Evolutionary conservation across 2,329 filamentous ascomycete species (phyloP).

Genomic region (Zymoseptoria pseudotritici): DNA sequence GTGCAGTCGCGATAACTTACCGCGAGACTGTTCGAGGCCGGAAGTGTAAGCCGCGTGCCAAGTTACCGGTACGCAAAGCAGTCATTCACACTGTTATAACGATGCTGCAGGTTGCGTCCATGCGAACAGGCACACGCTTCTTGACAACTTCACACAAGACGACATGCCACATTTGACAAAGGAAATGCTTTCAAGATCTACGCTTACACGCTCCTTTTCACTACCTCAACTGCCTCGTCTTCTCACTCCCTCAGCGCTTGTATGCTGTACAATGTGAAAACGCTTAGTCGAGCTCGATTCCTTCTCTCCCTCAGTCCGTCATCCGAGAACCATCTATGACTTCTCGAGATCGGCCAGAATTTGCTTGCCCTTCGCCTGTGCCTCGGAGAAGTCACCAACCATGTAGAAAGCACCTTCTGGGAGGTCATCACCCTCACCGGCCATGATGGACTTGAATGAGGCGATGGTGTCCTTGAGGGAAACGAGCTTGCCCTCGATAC

Average conservation of each 20-base stretch:
- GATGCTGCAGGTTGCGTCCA: too few relatives aligned
- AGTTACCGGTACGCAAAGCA: too few relatives aligned
- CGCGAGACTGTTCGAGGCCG: too few relatives aligned
- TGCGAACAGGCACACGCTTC: too few relatives aligned
- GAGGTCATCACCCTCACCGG: conserved; percentile 89
- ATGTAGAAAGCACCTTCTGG: conserved; percentile 96
- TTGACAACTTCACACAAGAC: too few relatives aligned
- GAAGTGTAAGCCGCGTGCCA: too few relatives aligned
- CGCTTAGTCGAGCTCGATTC: conserved; percentile 17
- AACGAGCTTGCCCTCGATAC: conserved; percentile 94
- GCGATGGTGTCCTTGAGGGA: conserved; percentile 97
- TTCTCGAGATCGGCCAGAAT: conserved; percentile 88
- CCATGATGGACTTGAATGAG: conserved; percentile 95
- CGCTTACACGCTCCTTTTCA: conserved; percentile 18
- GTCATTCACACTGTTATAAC: too few relatives aligned
- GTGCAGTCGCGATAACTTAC: too few relatives aligned
- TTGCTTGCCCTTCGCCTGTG: conserved; percentile 97
- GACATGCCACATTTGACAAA: conserved; percentile 9
- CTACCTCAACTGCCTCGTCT: conserved; percentile 1
- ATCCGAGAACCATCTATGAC: conserved; percentile 13
- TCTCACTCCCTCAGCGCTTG: conserved; percentile 20
- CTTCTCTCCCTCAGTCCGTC: conserved; percentile 7
- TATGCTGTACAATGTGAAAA: conserved; percentile 20
- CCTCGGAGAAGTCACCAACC: conserved; percentile 92
- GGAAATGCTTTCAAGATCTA: conserved; percentile 24